phyloP scores from a whole-genome alignment of 208 protist genomes.

The Plasmodiophora brassicae region DNA sequence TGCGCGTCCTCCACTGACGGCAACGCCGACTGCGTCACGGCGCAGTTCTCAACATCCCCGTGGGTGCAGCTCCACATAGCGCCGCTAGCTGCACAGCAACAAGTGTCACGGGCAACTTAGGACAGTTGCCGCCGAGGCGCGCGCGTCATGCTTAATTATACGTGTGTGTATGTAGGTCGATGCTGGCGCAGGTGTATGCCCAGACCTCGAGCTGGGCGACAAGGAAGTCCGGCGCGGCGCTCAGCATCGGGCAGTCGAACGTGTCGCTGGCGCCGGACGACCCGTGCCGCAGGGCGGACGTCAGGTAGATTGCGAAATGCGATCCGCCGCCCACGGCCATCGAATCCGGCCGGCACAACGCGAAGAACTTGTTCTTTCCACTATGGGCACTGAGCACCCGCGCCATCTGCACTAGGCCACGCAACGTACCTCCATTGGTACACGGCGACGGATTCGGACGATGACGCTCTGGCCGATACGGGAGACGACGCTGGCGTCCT shows the following conservation, averaged over 20 bases:
- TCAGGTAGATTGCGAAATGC: conserved; percentile 25
- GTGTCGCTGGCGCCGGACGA: conserved; percentile 26
- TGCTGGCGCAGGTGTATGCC: too few species aligned
- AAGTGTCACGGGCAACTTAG: too few species aligned
- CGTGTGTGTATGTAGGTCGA: too few species aligned
- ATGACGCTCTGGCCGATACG: neutral
- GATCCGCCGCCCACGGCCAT: neutral
- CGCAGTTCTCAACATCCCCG: too few species aligned
- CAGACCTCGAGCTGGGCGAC: neutral
- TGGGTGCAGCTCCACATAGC: too few species aligned
- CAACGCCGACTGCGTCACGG: too few species aligned
- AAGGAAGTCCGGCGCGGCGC: neutral
- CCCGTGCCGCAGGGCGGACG: neutral
- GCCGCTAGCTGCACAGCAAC: too few species aligned
- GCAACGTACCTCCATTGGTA: neutral
- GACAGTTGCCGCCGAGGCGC: too few species aligned
- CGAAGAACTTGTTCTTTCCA: conserved; percentile 33
- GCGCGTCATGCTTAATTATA: too few species aligned
- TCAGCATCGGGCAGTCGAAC: neutral
- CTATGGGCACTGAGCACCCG: neutral
- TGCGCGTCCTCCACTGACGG: too few species aligned
- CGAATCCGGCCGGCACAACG: conserved; percentile 4
- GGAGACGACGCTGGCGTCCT: neutral
- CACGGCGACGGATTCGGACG: neutral
- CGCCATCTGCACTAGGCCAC: too few species aligned